A percentile compares a stretch with the other conserved stretches of the same genome.
phyloP scores from a whole-genome alignment of 805 yeast species.

The Nakazawaea ambrosiae region DNA sequence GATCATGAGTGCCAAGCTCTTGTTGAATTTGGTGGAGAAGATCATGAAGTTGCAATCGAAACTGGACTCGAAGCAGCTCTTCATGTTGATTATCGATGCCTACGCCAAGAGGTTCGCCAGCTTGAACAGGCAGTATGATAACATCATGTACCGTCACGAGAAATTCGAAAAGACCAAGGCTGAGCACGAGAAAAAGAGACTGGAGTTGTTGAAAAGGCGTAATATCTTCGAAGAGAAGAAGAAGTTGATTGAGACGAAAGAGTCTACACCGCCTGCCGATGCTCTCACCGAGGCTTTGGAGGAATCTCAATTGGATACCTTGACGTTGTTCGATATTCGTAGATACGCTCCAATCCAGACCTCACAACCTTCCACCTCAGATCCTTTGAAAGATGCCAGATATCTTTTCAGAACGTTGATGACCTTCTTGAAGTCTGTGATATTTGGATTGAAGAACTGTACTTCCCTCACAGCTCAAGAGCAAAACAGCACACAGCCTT shows the following conservation, averaged over 20 bases:
- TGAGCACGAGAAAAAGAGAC: constrained; percentile 16
- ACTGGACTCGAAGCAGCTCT: constrained; percentile 74
- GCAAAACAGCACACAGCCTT: constrained; percentile 41
- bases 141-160: constrained; percentile 55
- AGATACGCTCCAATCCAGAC: constrained; percentile 53
- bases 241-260: constrained; percentile 18
- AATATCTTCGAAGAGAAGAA: not conserved
- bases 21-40: constrained; percentile 83
- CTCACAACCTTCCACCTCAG: constrained; percentile 42
- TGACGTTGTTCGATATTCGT: constrained; percentile 35
- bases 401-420: constrained; percentile 81
- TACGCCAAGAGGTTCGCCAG: constrained; percentile 77
- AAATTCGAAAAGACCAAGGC: constrained; percentile 38
- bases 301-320: no score
- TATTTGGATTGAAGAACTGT: constrained; percentile 82
- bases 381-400: constrained; percentile 81
- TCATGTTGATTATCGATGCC: constrained; percentile 81
- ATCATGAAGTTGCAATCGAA: constrained; percentile 77
- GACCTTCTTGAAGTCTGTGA: constrained; percentile 84
- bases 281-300: no score
- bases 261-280: constrained; percentile 11
- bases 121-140: constrained; percentile 64
- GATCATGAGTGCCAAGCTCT: constrained; percentile 89
- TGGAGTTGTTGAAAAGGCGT: constrained; percentile 26
- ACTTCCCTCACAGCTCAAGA: constrained; percentile 65